Conservation (phyloP, 192 early-diverging fungal species). For the Pilobolus umbonatus region DNA sequence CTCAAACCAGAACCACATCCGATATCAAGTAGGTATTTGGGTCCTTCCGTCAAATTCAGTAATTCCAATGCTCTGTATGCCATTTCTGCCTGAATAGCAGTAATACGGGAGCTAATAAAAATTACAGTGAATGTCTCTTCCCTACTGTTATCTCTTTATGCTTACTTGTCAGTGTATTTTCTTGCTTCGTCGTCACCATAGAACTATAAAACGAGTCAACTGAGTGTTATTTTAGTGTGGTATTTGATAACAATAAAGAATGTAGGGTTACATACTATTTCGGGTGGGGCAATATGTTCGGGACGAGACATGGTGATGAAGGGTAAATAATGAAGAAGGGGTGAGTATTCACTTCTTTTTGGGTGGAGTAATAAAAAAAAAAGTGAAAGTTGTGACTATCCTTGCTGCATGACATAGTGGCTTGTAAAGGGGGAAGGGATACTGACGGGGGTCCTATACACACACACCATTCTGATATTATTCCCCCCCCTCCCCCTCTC, state of each 20-base stretch:
- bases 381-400: conserved; percentile 12
- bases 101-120: conserved; percentile 79
- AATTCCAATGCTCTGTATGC: conserved; percentile 88
- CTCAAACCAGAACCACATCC: conserved; percentile 96
- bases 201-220: conserved; percentile 51
- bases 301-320: conserved; percentile 85
- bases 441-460: no score
- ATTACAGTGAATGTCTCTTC: not conserved
- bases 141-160: not conserved
- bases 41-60: conserved; percentile 72
- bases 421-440: no score
- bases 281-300: conserved; percentile 94
- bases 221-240: not conserved
- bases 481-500: not conserved
- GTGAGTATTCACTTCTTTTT: no score
- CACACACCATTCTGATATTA: no score
- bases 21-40: conserved; percentile 86
- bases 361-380: conserved; percentile 8
- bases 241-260: not conserved
- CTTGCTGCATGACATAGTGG: not conserved
- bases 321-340: no score
- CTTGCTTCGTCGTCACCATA: conserved; percentile 91
- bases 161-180: conserved; percentile 91
- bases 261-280: conserved; percentile 65
- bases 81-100: conserved; percentile 92